These are phyloP conservation scores for Collariella sp. DNA, from an alignment of 495 filamentous ascomycete species.

Conservation along the genomic window DNA sequence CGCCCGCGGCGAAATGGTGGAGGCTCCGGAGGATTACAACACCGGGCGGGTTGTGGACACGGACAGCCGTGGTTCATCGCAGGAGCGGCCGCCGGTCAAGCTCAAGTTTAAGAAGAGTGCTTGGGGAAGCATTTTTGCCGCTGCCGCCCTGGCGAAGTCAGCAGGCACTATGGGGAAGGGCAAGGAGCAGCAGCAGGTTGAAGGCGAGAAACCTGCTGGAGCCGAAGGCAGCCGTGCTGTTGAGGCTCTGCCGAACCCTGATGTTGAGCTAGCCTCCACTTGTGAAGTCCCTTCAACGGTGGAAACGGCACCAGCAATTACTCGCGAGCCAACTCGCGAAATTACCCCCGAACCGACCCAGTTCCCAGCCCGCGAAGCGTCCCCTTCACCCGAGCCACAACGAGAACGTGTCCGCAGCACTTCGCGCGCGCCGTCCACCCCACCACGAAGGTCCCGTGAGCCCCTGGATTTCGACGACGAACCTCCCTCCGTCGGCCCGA, in stretches of 20 bases:
- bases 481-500: conserved; percentile 22
- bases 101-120: conserved; percentile 27
- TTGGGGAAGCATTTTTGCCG: conserved; percentile 35
- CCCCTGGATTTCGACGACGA: conserved; percentile 16
- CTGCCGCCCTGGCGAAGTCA: conserved; percentile 23
- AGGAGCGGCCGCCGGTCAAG: conserved; percentile 18
- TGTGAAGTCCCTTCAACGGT: neutral
- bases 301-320: neutral
- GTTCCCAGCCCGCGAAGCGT: neutral
- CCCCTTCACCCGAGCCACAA: neutral
- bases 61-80: conserved; percentile 41
- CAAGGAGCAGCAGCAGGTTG: conserved; percentile 10
- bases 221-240: neutral
- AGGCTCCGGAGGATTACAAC: conserved; percentile 32
- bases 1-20: conserved; percentile 14
- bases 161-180: conserved; percentile 24
- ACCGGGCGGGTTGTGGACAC: conserved; percentile 50
- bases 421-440: conserved; percentile 4
- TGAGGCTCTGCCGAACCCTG: conserved; percentile 1
- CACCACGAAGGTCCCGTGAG: neutral
- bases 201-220: conserved; percentile 16
- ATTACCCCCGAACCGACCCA: neutral
- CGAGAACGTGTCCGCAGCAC: neutral
- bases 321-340: neutral
- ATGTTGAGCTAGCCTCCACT: neutral